Conservation (phyloP, 495 filamentous ascomycete species). For the Coniosporium apollinis region DNA sequence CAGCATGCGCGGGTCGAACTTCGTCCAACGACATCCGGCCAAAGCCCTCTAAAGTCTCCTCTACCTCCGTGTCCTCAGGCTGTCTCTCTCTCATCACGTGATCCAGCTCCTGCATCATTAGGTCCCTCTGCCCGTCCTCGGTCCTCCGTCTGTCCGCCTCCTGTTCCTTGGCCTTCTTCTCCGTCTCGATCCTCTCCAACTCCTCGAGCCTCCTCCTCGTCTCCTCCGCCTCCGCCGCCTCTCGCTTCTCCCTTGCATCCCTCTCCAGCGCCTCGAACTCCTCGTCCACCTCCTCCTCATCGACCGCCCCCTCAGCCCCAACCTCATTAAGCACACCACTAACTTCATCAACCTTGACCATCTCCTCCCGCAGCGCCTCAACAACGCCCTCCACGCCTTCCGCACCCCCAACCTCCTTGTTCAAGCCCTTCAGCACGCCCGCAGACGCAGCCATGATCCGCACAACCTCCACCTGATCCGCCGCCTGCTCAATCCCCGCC, state of each 20-base stretch:
- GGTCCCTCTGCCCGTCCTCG: too few relatives aligned
- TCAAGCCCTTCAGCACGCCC: constrained; percentile 51
- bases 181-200: constrained; percentile 16
- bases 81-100: too few relatives aligned
- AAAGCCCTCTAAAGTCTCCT: neutral
- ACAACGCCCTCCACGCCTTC: constrained; percentile 21
- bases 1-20: neutral
- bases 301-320: constrained; percentile 34
- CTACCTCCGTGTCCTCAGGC: too few relatives aligned
- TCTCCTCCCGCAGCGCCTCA: constrained; percentile 49
- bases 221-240: constrained; percentile 17
- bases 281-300: constrained; percentile 76
- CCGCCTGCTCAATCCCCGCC: constrained; percentile 64
- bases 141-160: neutral
- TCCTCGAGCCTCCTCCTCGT: constrained; percentile 18
- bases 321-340: constrained; percentile 53
- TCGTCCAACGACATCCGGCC: neutral
- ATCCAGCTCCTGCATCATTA: too few relatives aligned
- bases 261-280: constrained; percentile 66
- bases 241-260: constrained; percentile 25
- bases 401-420: constrained; percentile 56
- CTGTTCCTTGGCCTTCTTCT: constrained; percentile 10
- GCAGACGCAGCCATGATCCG: constrained; percentile 64
- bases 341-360: constrained; percentile 69
- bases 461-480: constrained; percentile 64